A percentile compares a stretch with the other conserved stretches of the same genome.
phyloP scores from a whole-genome alignment of 2,329 filamentous ascomycete genomes.

The Hymenotorrendiella dingleyae region DNA sequence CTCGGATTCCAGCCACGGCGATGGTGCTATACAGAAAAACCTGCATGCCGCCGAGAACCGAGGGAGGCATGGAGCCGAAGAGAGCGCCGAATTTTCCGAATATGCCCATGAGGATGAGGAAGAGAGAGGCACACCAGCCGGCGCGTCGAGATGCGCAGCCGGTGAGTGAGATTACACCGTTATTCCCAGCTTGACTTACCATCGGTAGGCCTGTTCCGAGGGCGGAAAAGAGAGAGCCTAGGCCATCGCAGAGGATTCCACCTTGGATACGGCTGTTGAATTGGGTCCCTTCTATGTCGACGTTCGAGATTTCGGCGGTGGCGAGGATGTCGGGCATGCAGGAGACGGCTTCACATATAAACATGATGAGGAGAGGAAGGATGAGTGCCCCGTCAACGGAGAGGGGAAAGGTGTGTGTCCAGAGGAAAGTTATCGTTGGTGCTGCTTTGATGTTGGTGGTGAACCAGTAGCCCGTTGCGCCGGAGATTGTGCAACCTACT shows the following conservation, averaged over 20 bases:
- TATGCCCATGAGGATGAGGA: constrained; percentile 62
- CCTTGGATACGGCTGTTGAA: constrained; percentile 68
- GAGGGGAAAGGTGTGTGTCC: constrained; percentile 64
- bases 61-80: constrained; percentile 57
- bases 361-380: constrained; percentile 56
- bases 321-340: constrained; percentile 55
- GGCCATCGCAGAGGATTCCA: constrained; percentile 59
- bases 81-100: constrained; percentile 67
- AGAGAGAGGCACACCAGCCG: constrained; percentile 60
- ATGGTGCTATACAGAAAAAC: constrained; percentile 65
- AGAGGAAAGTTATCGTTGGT: constrained; percentile 61
- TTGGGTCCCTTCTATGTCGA: constrained; percentile 54
- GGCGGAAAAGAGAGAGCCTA: constrained; percentile 58
- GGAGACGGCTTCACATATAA: constrained; percentile 64
- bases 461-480: constrained; percentile 60
- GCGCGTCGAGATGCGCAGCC: constrained; percentile 63
- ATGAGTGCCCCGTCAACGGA: constrained; percentile 61
- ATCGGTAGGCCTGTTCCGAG: constrained; percentile 64
- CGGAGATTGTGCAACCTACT: constrained; percentile 62
- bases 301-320: constrained; percentile 37
- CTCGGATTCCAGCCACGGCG: constrained; percentile 59
- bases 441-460: constrained; percentile 51
- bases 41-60: constrained; percentile 42
- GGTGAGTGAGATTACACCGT: constrained; percentile 62
- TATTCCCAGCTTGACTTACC: constrained; percentile 64